phyloP scores from a whole-genome alignment of 176 grass and related monocot species.

The Aechmea fasciata region DNA sequence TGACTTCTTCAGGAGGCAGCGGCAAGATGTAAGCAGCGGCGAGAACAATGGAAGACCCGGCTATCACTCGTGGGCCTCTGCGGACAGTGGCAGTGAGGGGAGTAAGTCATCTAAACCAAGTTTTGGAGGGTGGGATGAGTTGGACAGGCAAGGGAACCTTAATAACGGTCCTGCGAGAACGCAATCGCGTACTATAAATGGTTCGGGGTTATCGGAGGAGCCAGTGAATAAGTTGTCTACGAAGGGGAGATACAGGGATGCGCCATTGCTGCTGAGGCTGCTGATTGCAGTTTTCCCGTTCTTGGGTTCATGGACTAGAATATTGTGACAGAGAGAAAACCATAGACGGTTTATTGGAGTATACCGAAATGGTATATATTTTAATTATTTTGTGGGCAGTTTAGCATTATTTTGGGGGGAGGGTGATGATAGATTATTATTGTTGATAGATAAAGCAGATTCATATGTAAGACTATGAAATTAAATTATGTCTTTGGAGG shows the following conservation, averaged over 20 bases:
- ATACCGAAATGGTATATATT: too few species aligned
- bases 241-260: slow-evolving; percentile 44
- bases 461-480: too few species aligned
- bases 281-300: slow-evolving; percentile 80
- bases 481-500: too few species aligned
- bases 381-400: too few species aligned
- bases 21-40: slow-evolving; percentile 6
- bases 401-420: too few species aligned
- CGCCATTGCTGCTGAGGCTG: slow-evolving; percentile 57
- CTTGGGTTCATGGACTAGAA: slow-evolving; percentile 77
- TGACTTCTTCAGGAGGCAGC: slow-evolving; percentile 14
- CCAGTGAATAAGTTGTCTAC: slow-evolving; percentile 26
- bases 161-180: slow-evolving; percentile 3
- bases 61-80: slow-evolving; percentile 41
- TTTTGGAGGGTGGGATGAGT: slow-evolving; percentile 88
- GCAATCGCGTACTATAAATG: neutral
- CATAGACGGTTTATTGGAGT: too few species aligned
- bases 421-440: too few species aligned
- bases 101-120: slow-evolving; percentile 3
- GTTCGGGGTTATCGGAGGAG: neutral
- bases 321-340: slow-evolving; percentile 29
- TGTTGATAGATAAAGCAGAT: too few species aligned
- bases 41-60: slow-evolving; percentile 12
- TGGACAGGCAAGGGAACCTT: slow-evolving; percentile 20
- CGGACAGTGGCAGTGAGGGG: slow-evolving; percentile 2